Evolutionary conservation across 108 stramenopile genomes (phyloP), one percentile per base, ranked within the genome.

Genomic region (Nitzschia sp.): DNA sequence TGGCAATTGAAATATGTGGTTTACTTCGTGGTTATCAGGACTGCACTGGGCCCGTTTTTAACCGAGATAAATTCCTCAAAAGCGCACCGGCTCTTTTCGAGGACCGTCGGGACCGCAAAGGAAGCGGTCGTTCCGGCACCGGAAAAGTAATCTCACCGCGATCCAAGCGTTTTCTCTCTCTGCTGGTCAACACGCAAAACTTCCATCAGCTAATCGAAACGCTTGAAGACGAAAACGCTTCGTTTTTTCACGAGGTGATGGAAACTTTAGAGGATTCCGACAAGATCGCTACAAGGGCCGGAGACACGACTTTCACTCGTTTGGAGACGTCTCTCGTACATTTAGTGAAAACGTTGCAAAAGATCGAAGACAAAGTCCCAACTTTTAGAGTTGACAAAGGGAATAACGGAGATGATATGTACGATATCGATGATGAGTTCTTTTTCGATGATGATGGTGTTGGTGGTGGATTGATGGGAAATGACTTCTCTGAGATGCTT

Each of bases 181-280:
- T 73, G 19, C 73, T 94, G 21, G 90, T 94, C 3, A 94, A 88
- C 60, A 76, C 85, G 0, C 93, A 94, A 64, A 90, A 94, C 50
- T 94, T 94, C 64, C 90, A 91, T 52, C 85, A 86, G 45, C 65
- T 94, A 1, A 68, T 94, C 17, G 93, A 94, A 54, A 50, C 70
- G 2, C 59, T 91, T 16, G 84, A 83, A 23, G 66, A 65, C 35
- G 87, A 90, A 38, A 75, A 82, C 29, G 58, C 61, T 52, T 63
- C 72, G 19, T 91, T 88, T 54, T 94, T 94, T 52, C 88, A 90
- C 65, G 90, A 94, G 72, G 73, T 94, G 25, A 88, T 94, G 88
- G 78, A 88, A 38, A 59, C 70, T 17, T 58, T 63, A 29, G 71
- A 71, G 44, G 70, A 67, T 1, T 35, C 48, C 15, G 67, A 76